A percentile compares a stretch with the other conserved stretches of the same genome.
These are phyloP conservation scores for Myriosclerotinia curreyana DNA, from an alignment of 2,329 filamentous ascomycete genomes.

Conservation along the genomic window DNA sequence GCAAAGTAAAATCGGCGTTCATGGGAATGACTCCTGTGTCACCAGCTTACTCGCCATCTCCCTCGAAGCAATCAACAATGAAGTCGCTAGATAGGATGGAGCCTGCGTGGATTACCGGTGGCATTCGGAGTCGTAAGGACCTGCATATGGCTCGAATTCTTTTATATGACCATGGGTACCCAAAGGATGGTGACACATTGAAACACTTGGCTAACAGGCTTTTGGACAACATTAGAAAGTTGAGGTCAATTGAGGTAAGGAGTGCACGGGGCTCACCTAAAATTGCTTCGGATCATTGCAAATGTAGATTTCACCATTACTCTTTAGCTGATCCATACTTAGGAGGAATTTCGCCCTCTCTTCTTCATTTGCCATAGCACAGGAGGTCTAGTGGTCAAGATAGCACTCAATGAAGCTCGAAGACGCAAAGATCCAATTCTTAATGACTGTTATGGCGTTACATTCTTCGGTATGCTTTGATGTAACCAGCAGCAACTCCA, in stretches of 20 bases:
- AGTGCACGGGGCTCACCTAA: not conserved
- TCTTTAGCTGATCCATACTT: not conserved
- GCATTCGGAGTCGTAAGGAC: not conserved
- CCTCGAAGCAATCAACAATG: not conserved
- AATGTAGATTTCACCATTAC: not conserved
- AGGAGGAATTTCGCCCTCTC: not conserved
- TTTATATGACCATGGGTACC: not conserved
- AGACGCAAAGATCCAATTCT: not conserved
- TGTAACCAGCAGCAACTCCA: not conserved
- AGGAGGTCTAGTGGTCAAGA: not conserved
- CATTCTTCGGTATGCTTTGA: not conserved
- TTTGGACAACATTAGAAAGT: not conserved
- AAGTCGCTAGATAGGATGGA: not conserved
- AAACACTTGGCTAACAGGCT: not conserved
- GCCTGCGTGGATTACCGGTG: not conserved
- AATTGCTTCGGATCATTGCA: not conserved
- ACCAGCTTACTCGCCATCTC: not conserved
- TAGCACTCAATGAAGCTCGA: not conserved
- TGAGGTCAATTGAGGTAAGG: not conserved
- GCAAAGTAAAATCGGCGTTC: not conserved
- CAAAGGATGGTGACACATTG: not conserved
- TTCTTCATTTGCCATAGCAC: slow-evolving; percentile 2
- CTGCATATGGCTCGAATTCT: not conserved
- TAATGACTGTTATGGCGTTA: slow-evolving; percentile 1
- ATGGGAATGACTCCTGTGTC: not conserved